Base-by-base conservation (phyloP, 202 grass and related monocot genomes). In the Dendrocalamus latiflorus region DNA sequence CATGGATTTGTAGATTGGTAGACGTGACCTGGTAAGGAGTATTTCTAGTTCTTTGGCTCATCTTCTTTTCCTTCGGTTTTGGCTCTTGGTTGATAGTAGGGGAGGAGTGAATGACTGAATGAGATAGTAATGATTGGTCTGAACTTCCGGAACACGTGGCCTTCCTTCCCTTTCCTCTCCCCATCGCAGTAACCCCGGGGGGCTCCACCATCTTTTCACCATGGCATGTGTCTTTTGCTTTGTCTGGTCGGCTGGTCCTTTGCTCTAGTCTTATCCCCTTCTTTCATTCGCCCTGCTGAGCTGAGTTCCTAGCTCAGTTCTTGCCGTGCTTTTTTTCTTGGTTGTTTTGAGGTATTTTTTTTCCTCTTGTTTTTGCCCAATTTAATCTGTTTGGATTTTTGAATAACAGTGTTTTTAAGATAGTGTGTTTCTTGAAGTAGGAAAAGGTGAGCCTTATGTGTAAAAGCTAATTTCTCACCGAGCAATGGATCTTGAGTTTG, bases 401-500 rank as follows among this genome's bases (percentile, higher is more conserved):
- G 70, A 70, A 47, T 16, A 51, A 28, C 60, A 17, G 55, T 18
- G 83, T 45, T 54, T 10, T 60, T 74, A n/a, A 86, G 73, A 60
- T 53, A n/a, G 6, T 68, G 28, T 51, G 8, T 39, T 88, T 44
- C 21, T 65, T 86, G 50, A 55, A 65, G 55, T 54, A 83, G 54
- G 65, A 81, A 30, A 65, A n/a, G 72, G 43, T 33, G 49, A 72
- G 58, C 38, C 22, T 26, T 86, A 68, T 45, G 70, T 47, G 48
- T 56, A 34, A 44, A 62, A 70, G 70, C 43, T 44, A 62, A n/a
- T 22, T 86, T 68, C 36, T 69, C 16, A 28, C 68, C 53, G 30
- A 83, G 58, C 54, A 83, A 97, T 97, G 93, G 91, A 97, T 93
- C 91, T 90, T 64, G 91, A 93, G 81, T 89, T 81, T 18, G 93